These are phyloP conservation scores for Umbilicus rupestris DNA, from an alignment of 164 flowering plant genomes.

Conservation along the genomic window DNA sequence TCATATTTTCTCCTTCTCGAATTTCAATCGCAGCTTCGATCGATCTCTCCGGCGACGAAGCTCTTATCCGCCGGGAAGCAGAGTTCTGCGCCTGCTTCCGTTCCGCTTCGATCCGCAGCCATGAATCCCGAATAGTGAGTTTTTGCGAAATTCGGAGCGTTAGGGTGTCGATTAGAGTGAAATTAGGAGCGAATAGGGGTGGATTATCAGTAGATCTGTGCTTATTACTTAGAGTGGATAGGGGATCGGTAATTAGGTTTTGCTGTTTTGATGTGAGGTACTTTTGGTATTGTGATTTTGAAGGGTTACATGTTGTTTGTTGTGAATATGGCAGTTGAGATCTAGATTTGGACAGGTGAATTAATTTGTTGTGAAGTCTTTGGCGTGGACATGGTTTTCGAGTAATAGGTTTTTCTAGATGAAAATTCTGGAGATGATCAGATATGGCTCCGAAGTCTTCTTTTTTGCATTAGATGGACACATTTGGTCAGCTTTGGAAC, in stretches of 20 bases:
- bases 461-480: no score
- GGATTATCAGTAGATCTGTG: background rate
- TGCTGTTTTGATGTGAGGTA: background rate
- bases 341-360: no score
- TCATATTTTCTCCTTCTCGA: no score
- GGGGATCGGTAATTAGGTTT: background rate
- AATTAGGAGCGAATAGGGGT: background rate
- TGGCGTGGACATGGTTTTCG: no score
- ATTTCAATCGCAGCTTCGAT: background rate
- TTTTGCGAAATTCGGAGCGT: background rate
- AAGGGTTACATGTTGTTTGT: no score
- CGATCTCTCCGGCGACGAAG: slow-evolving; percentile 1
- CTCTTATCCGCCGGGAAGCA: background rate
- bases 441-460: no score
- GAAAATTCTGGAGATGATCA: no score
- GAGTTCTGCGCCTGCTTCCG: background rate
- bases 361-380: no score
- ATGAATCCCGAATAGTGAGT: slow-evolving; percentile 10
- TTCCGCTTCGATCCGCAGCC: background rate
- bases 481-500: no score
- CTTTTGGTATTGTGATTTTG: background rate
- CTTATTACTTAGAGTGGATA: background rate
- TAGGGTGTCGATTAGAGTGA: background rate
- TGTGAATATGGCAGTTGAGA: no score
- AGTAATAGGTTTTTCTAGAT: no score